Evolutionary conservation across 805 yeast genomes (phyloP), one percentile per base, ranked within the genome.

Genomic region (Saccharomycopsis lassenensis): DNA sequence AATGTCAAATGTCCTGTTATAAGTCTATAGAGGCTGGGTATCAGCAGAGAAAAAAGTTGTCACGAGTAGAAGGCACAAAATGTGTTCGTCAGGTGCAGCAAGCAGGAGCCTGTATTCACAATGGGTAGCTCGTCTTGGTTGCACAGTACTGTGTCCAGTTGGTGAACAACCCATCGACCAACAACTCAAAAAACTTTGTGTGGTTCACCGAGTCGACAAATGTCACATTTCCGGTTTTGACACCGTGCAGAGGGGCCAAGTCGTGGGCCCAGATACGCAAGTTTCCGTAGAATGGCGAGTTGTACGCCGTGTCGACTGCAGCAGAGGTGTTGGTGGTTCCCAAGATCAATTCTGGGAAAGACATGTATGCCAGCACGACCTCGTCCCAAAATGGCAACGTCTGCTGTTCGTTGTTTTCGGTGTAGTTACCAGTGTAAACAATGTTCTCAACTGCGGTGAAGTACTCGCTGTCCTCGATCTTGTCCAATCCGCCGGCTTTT

Each of bases 371-470:
- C 31, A 59, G 46, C 22, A 61, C 66, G 40, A 58, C 65, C 33
- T 58, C 62, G 47, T 61, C 66, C 66, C 67, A 61, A 49, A 58
- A 57, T 46, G 67, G 67, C 28, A 63, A 48, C n/a, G 57, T 53
- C 37, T 55, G 51, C 42, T 56, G 58, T 15, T 54, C 56, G 39
- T 48, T 49, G 43, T 48, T 54, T 28, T 43, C 44, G 6, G 56
- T 32, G 46, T 56, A 52, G 44, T 59, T 61, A 31, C 65, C 65
- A 19, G 59, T 55, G 16, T 53, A 57, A 18, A 63, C 49, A 35
- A 57, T 48, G 24, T 49, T 48, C 21, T 47, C 40, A 20, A 59
- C 54, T 33, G 52, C 52, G 3, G 42, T 34, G 35, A 58, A 49
- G 40, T 57, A 55, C 23, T 58, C 52, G 29, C 48, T 49, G 39